Evolutionary conservation across 2,329 filamentous ascomycete species (phyloP).

Genomic region (Nemania serpens): DNA sequence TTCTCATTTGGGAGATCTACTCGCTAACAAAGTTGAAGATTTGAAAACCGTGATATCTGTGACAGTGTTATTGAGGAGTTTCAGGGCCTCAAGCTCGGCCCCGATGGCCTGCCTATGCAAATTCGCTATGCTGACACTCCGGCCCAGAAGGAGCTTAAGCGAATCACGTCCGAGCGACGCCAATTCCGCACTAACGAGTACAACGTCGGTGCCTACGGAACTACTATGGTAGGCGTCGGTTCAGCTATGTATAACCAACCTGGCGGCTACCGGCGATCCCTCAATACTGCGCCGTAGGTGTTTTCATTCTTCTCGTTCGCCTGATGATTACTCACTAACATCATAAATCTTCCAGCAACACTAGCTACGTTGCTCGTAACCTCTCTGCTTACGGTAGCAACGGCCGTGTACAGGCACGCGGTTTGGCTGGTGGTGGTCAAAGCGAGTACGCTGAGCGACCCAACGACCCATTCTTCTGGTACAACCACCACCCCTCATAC

Average conservation of each 20-base stretch:
- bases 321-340: constrained; percentile 12
- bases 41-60: constrained; percentile 86
- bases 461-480: neutral
- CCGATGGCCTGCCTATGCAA: constrained; percentile 83
- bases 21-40: constrained; percentile 60
- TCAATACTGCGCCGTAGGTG: constrained; percentile 31
- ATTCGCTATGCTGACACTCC: constrained; percentile 97
- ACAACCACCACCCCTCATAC: constrained; percentile 13
- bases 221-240: constrained; percentile 61
- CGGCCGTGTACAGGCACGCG: constrained; percentile 29
- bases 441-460: constrained; percentile 31
- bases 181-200: constrained; percentile 97
- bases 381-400: constrained; percentile 16
- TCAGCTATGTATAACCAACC: constrained; percentile 52
- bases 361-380: constrained; percentile 24
- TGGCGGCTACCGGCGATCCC: constrained; percentile 44
- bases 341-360: constrained; percentile 17
- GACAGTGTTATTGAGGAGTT: constrained; percentile 87
- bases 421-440: constrained; percentile 25
- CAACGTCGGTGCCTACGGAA: constrained; percentile 73
- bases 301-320: constrained; percentile 12
- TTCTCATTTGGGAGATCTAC: constrained; percentile 4
- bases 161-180: constrained; percentile 90
- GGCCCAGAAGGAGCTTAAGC: constrained; percentile 94
- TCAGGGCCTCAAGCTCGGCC: constrained; percentile 77